Evolutionary conservation across 2,329 filamentous ascomycete genomes (phyloP), one percentile per base, ranked within the genome.

Genomic region (Cadophora sp.): DNA sequence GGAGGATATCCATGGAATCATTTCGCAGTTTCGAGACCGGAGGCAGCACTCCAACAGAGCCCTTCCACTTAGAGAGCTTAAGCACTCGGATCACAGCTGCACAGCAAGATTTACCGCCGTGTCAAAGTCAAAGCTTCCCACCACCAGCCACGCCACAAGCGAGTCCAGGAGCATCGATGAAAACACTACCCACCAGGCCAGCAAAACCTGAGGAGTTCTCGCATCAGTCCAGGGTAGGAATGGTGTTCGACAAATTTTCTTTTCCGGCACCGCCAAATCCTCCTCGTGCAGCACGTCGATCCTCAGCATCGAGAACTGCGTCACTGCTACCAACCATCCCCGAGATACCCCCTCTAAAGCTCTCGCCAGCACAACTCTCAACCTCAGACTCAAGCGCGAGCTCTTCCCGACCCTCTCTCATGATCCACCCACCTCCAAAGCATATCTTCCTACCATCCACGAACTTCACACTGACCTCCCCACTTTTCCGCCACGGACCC

Each of bases 401-500:
- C 24, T 64, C 50, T 27, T 62, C 43, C 7, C 19, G 56, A 26
- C 62, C 62, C 16, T 64, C 68, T 2, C 16, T 63, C 65, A n/a
- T 43, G 58, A 62, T 62, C 60, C 50, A 56, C 26, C 22, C 64
- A 40, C 27, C 40, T 50, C 63, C 31, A 34, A 58, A 70, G 85
- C 58, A 79, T 78, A 64, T 84, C 81, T 29, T 72, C n/a, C 59
- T 76, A 2, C 70, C 75, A 1, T 71, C 71, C 60, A 85, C 85
- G 0, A 81, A 82, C 0, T 87, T 79, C 70, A 86, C 85, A 0
- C 66, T 84, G 29, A 85, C 81, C 0, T 81, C 80, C 22, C 85
- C 86, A 0, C 74, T 76, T 1, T 86, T 87, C 73, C 80, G 80
- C 8, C 87, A 90, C 70, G 87, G 87, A 0, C 83, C 82, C 3